A percentile compares a stretch with the other conserved stretches of the same genome.
Evolutionary conservation across 2,329 filamentous ascomycete species (phyloP).

Genomic region (Aspergillus sp.): DNA sequence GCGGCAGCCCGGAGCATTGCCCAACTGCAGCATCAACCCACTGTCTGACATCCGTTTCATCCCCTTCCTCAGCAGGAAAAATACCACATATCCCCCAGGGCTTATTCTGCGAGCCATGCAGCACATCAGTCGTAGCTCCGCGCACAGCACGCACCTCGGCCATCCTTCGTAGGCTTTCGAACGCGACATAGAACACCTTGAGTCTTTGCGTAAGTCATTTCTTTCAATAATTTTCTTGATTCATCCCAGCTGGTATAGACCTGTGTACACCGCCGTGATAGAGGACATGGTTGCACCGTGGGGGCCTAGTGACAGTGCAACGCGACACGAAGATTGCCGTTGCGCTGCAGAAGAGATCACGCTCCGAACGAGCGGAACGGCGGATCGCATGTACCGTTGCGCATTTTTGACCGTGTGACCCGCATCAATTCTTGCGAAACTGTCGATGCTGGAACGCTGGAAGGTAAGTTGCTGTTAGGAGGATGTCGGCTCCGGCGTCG

Average conservation of each 20-base stretch:
- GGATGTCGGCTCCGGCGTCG: conserved; percentile 58
- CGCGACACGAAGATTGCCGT: conserved; percentile 5
- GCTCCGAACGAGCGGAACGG: conserved; percentile 37
- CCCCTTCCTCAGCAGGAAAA: conserved; percentile 55
- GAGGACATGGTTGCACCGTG: conserved; percentile 69
- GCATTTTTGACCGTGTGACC: conserved; percentile 47
- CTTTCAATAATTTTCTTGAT: conserved; percentile 46
- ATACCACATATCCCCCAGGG: conserved; percentile 65
- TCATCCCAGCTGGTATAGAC: conserved; percentile 56
- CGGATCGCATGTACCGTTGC: conserved; percentile 42
- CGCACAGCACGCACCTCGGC: conserved; percentile 63
- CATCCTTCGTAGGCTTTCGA: conserved; percentile 65
- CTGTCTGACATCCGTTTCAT: conserved; percentile 49
- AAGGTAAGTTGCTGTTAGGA: conserved; percentile 70
- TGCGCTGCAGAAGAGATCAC: conserved; percentile 23
- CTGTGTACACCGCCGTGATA: conserved; percentile 62
- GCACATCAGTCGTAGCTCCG: conserved; percentile 36
- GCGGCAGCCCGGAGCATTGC: conserved; percentile 13
- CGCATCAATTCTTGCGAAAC: conserved; percentile 54
- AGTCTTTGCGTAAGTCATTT: conserved; percentile 61
- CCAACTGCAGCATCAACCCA: conserved; percentile 40
- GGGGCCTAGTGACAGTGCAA: conserved; percentile 62
- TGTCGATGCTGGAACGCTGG: conserved; percentile 59
- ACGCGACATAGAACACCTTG: conserved; percentile 59
- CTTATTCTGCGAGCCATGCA: conserved; percentile 10